Evolutionary conservation across 2,329 filamentous ascomycete species (phyloP).

Genomic region (Diplocarpon rosae): DNA sequence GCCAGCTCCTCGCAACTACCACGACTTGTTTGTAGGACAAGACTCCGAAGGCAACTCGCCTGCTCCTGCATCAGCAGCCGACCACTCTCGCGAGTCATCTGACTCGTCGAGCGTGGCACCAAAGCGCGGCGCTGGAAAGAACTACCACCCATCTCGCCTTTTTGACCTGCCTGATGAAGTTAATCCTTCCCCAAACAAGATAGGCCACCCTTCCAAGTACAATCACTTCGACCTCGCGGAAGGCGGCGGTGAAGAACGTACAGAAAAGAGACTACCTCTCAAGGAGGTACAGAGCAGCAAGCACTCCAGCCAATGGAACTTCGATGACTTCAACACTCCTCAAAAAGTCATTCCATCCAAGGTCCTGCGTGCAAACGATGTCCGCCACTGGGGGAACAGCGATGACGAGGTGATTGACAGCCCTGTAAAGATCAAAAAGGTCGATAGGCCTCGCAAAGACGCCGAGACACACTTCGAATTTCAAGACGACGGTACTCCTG

Average conservation of each 20-base stretch:
- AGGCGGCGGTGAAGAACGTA: slow-evolving; percentile 32
- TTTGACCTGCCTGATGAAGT: slow-evolving; percentile 50
- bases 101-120: slow-evolving; percentile 28
- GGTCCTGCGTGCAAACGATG: slow-evolving; percentile 51
- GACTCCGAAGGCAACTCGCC: slow-evolving; percentile 21
- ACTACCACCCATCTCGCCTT: slow-evolving; percentile 51
- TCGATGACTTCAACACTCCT: slow-evolving; percentile 79
- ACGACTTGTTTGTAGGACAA: slow-evolving; percentile 56
- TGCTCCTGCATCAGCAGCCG: neutral
- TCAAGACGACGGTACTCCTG: slow-evolving; percentile 58
- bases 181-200: slow-evolving; percentile 34
- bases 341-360: slow-evolving; percentile 56
- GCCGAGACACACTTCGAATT: slow-evolving; percentile 78
- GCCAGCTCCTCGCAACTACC: slow-evolving; percentile 53
- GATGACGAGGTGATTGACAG: slow-evolving; percentile 48
- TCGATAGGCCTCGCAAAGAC: slow-evolving; percentile 63
- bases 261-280: slow-evolving; percentile 12
- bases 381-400: slow-evolving; percentile 71
- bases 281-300: slow-evolving; percentile 40
- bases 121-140: slow-evolving; percentile 47
- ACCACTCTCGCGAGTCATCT: slow-evolving; percentile 1
- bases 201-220: slow-evolving; percentile 67
- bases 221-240: slow-evolving; percentile 77
- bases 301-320: slow-evolving; percentile 71
- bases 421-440: slow-evolving; percentile 45